phyloP scores from a whole-genome alignment of 495 filamentous ascomycete species.

The Lophiotrema nucula region DNA sequence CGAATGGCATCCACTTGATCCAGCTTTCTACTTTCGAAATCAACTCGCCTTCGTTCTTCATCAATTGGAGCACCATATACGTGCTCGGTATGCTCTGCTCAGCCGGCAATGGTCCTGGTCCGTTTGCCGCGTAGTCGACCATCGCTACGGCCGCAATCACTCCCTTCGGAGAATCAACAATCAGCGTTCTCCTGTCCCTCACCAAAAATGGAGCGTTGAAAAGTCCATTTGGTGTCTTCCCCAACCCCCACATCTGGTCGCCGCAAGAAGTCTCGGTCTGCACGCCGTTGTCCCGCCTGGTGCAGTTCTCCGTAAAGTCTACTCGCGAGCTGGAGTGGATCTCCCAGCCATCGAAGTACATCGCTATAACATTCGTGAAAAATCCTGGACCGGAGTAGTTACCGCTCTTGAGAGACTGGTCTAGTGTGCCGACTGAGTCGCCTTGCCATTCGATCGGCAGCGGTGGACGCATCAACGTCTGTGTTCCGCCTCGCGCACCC shows the following conservation, averaged over 20 bases:
- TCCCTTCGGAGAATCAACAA: constrained; percentile 7
- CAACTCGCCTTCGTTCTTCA: constrained; percentile 1
- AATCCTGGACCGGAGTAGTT: neutral
- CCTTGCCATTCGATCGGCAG: constrained; percentile 12
- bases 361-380: neutral
- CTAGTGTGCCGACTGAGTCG: neutral
- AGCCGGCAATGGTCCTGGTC: too few relatives aligned
- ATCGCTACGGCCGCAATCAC: constrained; percentile 4
- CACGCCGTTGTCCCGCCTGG: constrained; percentile 12
- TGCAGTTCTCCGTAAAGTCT: neutral
- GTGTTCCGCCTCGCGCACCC: neutral
- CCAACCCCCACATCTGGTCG: constrained; percentile 1
- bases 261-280: neutral
- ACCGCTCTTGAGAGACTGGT: neutral
- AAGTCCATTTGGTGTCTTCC: neutral
- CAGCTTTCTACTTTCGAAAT: constrained; percentile 1
- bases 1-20: constrained; percentile 16
- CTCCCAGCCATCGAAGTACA: constrained; percentile 1
- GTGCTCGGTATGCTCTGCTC: constrained; percentile 1
- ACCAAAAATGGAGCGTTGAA: neutral
- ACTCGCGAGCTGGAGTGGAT: neutral
- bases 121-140: too few relatives aligned
- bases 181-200: constrained; percentile 1
- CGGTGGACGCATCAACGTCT: too few relatives aligned
- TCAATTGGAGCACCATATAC: constrained; percentile 6